Conservation (phyloP, 2,329 filamentous ascomycete genomes). For the Trichoderma citrinoviride region DNA sequence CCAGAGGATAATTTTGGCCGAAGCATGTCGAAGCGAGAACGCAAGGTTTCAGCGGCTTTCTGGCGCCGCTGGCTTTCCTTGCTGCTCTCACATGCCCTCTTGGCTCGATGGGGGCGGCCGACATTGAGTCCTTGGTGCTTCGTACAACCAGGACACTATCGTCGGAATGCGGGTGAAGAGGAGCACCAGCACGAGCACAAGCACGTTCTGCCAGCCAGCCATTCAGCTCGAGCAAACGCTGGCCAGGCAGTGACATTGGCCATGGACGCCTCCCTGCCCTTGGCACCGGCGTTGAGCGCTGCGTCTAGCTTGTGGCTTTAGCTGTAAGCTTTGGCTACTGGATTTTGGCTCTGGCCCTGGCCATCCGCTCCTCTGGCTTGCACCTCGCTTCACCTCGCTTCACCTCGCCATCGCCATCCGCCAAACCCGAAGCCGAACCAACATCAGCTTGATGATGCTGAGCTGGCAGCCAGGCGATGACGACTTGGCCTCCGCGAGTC, state of each 20-base stretch:
- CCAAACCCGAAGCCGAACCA: not conserved
- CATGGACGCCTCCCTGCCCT: not conserved
- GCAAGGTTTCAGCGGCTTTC: not conserved
- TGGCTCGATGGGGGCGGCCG: not conserved
- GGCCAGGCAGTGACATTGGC: not conserved
- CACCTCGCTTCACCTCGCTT: too few species aligned
- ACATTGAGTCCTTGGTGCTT: not conserved
- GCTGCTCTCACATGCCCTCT: not conserved
- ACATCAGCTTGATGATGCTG: constrained; percentile 11
- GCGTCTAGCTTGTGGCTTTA: not conserved
- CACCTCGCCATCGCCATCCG: not conserved
- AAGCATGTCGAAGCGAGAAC: not conserved
- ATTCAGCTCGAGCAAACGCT: not conserved
- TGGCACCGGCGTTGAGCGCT: not conserved
- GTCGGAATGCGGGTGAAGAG: not conserved
- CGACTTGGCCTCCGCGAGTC: constrained; percentile 16
- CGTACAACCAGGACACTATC: constrained; percentile 7
- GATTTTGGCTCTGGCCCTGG: not conserved
- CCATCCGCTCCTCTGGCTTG: not conserved
- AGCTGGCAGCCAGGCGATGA: constrained; percentile 18
- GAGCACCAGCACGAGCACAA: not conserved
- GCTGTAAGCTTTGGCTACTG: not conserved
- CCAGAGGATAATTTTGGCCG: not conserved
- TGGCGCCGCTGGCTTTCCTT: not conserved
- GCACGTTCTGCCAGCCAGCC: not conserved